phyloP scores from a whole-genome alignment of 1,284 basidiomycete species.

The Cryptococcus sp. region DNA sequence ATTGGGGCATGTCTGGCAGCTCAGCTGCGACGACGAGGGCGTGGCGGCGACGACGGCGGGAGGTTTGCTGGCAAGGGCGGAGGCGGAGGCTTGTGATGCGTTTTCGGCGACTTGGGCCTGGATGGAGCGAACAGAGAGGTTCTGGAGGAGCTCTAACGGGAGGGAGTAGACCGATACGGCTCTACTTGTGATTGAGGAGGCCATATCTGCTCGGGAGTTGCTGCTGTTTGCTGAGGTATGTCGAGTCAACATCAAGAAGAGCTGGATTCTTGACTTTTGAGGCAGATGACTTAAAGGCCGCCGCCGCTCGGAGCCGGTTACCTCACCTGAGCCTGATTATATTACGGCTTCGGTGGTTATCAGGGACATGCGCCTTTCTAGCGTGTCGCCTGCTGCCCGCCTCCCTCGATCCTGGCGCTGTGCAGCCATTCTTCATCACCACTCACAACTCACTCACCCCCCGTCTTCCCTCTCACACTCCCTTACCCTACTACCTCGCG shows the following conservation, averaged over 20 bases:
- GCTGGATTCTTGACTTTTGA: too few species aligned
- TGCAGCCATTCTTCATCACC: not conserved
- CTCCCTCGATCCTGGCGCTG: too few species aligned
- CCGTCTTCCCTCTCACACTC: too few species aligned
- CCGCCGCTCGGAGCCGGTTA: too few species aligned
- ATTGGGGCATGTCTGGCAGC: conserved; percentile 75
- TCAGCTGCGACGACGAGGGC: conserved; percentile 28
- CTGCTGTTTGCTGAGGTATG: too few species aligned
- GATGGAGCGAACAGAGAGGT: conserved; percentile 59
- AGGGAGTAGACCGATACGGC: conserved; percentile 58
- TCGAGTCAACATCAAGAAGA: too few species aligned
- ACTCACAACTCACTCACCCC: not conserved
- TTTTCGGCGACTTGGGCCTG: conserved; percentile 25
- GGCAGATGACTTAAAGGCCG: too few species aligned
- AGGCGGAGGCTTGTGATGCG: conserved; percentile 15
- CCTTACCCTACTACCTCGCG: not conserved
- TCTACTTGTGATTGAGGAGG: conserved; percentile 22
- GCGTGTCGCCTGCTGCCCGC: too few species aligned
- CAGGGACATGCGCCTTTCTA: too few species aligned
- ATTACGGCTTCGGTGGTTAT: too few species aligned
- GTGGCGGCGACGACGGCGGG: not conserved
- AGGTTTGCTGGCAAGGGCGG: conserved; percentile 14
- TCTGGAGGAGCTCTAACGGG: conserved; percentile 63
- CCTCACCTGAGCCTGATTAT: too few species aligned
- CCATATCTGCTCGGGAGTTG: not conserved